Evolutionary conservation across 345 rosid genomes (phyloP), one percentile per base, ranked within the genome.

Genomic region (Tarenaya hassleriana): DNA sequence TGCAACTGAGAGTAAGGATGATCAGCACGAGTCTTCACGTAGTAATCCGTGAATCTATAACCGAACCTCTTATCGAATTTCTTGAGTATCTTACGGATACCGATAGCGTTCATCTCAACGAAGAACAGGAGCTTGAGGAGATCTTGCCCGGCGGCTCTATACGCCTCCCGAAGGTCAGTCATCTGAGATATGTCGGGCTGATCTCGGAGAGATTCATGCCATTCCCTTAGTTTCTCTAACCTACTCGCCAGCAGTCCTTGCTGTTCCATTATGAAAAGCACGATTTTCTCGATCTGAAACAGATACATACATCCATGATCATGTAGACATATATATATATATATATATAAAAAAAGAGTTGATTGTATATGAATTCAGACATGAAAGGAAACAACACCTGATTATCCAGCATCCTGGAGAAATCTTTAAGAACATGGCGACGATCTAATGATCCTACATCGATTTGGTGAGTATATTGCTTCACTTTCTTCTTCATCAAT

Each of bases 1-100:
- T 88, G 98, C 55, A 92, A 79, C 70, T 88, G 90, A 41, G 98
- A 88, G 64, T 83, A 92, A 50, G 98, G 98, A 76, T 92, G 98
- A 73, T 88, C 81, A 45, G 98, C 98, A 37, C 98, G 88, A 60
- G 94, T 85, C 75, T 83, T 92, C 75, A 92, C 94, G 71, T 88
- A 88, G 64, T 83, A 81, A 79, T 85, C 69, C 4, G 91, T 83
- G 79, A 92, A 92, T 74, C 83, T 74, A 72, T 76, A 92, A 58
- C 82, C 94, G 68, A 92, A 81, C 43, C 97, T 83, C 71, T 92
- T 92, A 69, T 92, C 97, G 24, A 92, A 85, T 65, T 92, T 92
- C 80, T 92, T 92, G 50, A 91, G 73, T 60, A 91, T 91, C 74
- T 91, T 91, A 15, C 95, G 92, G 42, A 91, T 75, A 62, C 96